Evolutionary conservation across 148 eudicot genomes (phyloP).

Genomic region (Salicornia ramosissima): DNA sequence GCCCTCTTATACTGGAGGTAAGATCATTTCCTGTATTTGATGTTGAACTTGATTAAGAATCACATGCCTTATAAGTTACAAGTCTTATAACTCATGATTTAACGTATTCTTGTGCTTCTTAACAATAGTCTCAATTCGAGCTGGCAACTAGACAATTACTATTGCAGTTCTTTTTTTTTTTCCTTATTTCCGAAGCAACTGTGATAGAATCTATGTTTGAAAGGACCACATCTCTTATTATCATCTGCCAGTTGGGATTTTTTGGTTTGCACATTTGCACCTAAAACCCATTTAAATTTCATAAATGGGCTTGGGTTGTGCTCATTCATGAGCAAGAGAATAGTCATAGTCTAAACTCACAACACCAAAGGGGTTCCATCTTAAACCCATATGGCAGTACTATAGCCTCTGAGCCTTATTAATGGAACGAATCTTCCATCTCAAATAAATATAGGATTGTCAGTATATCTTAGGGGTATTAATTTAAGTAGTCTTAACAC

Average conservation of each 20-base stretch:
- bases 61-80: not conserved
- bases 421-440: too few relatives aligned
- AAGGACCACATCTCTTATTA: not conserved
- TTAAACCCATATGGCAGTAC: too few relatives aligned
- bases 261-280: not conserved
- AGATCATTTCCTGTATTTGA: not conserved
- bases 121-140: not conserved
- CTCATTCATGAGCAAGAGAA: too few relatives aligned
- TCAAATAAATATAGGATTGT: too few relatives aligned
- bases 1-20: slow-evolving; percentile 97
- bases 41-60: not conserved
- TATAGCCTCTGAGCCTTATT: too few relatives aligned
- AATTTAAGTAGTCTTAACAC: too few relatives aligned
- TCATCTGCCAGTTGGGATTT: not conserved
- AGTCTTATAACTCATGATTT: not conserved
- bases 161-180: not conserved
- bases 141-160: not conserved
- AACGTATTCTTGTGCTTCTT: not conserved
- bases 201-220: not conserved
- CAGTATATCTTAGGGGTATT: too few relatives aligned
- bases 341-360: too few relatives aligned
- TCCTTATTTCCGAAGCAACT: not conserved
- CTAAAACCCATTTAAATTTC: not conserved
- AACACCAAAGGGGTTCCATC: too few relatives aligned
- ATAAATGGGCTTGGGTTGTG: too few relatives aligned